Percentiles rank a stretch among this genome's conserved stretches.
phyloP scores from a whole-genome alignment of 164 flowering plant genomes.

The Piper longum region DNA sequence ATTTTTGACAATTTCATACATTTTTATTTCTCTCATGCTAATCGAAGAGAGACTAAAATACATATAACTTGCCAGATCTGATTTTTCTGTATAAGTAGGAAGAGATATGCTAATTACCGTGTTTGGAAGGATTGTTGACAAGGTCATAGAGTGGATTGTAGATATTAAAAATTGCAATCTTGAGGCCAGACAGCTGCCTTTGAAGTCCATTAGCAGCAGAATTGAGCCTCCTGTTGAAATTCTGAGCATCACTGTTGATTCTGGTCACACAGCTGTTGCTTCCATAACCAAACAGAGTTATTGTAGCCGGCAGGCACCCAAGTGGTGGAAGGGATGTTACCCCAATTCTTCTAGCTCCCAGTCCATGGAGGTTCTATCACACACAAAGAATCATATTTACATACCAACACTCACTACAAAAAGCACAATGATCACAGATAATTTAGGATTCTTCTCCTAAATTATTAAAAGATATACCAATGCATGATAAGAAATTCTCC shows the following conservation, averaged over 20 bases:
- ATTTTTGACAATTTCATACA: no score
- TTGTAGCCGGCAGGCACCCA: constrained; percentile 75
- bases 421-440: no score
- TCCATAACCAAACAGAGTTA: constrained; percentile 51
- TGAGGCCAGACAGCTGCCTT: constrained; percentile 47
- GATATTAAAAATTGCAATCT: constrained; percentile 65
- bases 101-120: constrained; percentile 25
- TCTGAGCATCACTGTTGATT: constrained; percentile 51
- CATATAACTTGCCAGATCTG: no score
- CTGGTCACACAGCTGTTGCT: constrained; percentile 45
- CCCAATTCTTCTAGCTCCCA: constrained; percentile 81
- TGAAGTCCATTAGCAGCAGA: constrained; percentile 34
- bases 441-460: no score
- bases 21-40: no score
- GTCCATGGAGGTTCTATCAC: constrained; percentile 40
- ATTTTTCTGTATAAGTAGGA: background rate
- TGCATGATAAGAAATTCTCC: no score
- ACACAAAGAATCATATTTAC: no score
- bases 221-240: constrained; percentile 56
- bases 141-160: constrained; percentile 56
- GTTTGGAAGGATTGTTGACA: constrained; percentile 36
- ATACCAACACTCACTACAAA: no score
- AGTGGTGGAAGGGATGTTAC: constrained; percentile 79
- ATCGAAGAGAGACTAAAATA: no score
- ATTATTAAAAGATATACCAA: no score